Evolutionary conservation across 805 yeast species (phyloP), one percentile per base, ranked within the genome.

Genomic region (Cyberlindnera japonica): DNA sequence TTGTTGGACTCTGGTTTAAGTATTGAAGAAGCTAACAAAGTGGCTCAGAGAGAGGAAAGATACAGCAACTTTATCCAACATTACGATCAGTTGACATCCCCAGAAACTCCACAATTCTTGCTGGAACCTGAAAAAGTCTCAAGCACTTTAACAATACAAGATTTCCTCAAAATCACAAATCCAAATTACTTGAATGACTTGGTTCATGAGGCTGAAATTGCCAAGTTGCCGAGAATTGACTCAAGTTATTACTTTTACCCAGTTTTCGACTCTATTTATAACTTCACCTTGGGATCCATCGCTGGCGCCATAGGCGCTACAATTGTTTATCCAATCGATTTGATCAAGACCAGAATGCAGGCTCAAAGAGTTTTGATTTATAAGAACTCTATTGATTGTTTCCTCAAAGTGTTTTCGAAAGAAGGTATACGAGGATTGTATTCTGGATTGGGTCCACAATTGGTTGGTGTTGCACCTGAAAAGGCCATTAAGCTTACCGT

Each of bases 251-350:
- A 60, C 40, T 66, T 74, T 37, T 72, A 67, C 71, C 76, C 84
- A 51, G 80, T 91, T 37, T 87, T 91, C 48, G 95, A 86, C 58
- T 86, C 95, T 8, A 72, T 82, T 41, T 87, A 90, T 65, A 88
- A 95, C 44, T 91, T 91, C 63, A 67, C 84, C 22, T 69, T 91
- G 44, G 99, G 99, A 14, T 88, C 97, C 4, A 74, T 90, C 37
- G 98, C 99, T 23, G 99, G 99, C 44, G 93, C 96, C 53, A 80
- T 91, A 63, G 99, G 99, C 47, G 97, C 99, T n/a, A 87, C 96
- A 6, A 86, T 84, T 13, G 99, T 91, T 32, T 91, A 91, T 62
- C 99, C 99, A 23, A 93, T 93, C 51, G 99, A 91, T 65, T 71
- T 93, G 61, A 89, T 91, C 49, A 91, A 91, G 67, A 91, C 99